Base-by-base conservation (phyloP, 768 basidiomycete genomes). In the Lactarius sanguifluus region DNA sequence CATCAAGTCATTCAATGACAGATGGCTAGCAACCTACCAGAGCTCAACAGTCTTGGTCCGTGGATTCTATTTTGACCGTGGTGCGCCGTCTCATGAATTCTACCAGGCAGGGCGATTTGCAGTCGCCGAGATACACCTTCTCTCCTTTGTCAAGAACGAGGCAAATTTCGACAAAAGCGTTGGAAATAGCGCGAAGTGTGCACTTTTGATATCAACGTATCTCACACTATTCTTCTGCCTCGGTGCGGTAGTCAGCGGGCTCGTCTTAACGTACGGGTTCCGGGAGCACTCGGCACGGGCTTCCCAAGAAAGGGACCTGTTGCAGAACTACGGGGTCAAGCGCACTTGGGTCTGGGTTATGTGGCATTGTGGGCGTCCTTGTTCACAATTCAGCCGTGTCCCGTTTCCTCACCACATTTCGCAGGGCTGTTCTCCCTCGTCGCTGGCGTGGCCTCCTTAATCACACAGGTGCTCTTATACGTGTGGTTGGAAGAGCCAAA, bases 121-220 rank as follows among this genome's bases (percentile, higher is more conserved):
- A 4, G 13, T 23, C 25, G 30, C 65, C 9, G 69, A 68, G 23
- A 36, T 64, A 25, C 57, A 68, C 30, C 64, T 70, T 9, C 63
- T 70, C 45, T 30, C 61, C 32, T 57, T 67, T 28, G 7, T 70
- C 23, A 68, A 68, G 41, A 28, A 61, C 41, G 50, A 57, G 0
- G 28, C 52, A 6, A 23, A 57, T 32, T 66, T 45, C 25, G 18
- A 43, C 13, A 55, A 41, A 3, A 10, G 45, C 10, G 28, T 47
- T 16, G 15, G 25, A 16, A 54, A 45, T 36, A n/a, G 52, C 6
- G 63, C 57, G 1, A 41, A n/a, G 30, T 38, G 41, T 18, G 64
- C 67, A 1, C 69, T 70, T 7, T 9, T 59, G 8, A 45, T 68
- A 61, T 68, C 65, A 59, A 62, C 69, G 4, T 70, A 70, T 41